phyloP scores from a whole-genome alignment of 1,139 yeast genomes.

The Lodderomyces jiufengensis region DNA sequence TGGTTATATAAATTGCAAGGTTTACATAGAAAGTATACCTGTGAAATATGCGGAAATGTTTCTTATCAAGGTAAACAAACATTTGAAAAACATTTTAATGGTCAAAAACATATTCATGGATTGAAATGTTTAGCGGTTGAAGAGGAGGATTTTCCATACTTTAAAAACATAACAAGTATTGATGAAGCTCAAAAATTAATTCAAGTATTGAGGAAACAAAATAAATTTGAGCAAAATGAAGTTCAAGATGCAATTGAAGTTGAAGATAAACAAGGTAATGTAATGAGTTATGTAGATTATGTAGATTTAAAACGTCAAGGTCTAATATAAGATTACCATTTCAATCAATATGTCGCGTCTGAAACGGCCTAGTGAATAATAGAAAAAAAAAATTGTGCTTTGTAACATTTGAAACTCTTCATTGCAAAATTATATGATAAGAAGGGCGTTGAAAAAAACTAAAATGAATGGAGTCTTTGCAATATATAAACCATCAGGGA shows the following conservation, averaged over 20 bases:
- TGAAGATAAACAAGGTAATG: slow-evolving; percentile 91
- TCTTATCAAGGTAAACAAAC: slow-evolving; percentile 70
- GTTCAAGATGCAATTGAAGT: slow-evolving; percentile 67
- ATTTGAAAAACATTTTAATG: slow-evolving; percentile 72
- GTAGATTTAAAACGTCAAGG: slow-evolving; percentile 86
- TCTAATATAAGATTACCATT: too few relatives aligned
- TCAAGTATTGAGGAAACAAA: slow-evolving; percentile 42
- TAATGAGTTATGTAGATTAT: slow-evolving; percentile 79
- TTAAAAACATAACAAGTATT: slow-evolving; percentile 64
- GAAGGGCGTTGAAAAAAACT: not conserved
- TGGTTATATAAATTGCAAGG: slow-evolving; percentile 95
- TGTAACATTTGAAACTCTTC: too few relatives aligned
- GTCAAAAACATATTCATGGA: slow-evolving; percentile 68
- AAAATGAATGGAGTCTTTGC: slow-evolving; percentile 88
- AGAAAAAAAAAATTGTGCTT: too few relatives aligned
- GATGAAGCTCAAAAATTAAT: slow-evolving; percentile 65
- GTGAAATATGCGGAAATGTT: slow-evolving; percentile 86
- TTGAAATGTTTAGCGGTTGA: slow-evolving; percentile 70
- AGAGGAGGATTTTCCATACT: slow-evolving; percentile 33
- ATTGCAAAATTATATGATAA: too few relatives aligned
- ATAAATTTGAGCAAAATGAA: slow-evolving; percentile 36
- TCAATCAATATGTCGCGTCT: too few relatives aligned
- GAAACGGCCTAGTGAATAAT: too few relatives aligned
- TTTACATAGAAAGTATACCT: slow-evolving; percentile 62
- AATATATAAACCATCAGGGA: slow-evolving; percentile 84